Conservation (phyloP, 2,329 filamentous ascomycete species). For the Mariannaea elegans region DNA sequence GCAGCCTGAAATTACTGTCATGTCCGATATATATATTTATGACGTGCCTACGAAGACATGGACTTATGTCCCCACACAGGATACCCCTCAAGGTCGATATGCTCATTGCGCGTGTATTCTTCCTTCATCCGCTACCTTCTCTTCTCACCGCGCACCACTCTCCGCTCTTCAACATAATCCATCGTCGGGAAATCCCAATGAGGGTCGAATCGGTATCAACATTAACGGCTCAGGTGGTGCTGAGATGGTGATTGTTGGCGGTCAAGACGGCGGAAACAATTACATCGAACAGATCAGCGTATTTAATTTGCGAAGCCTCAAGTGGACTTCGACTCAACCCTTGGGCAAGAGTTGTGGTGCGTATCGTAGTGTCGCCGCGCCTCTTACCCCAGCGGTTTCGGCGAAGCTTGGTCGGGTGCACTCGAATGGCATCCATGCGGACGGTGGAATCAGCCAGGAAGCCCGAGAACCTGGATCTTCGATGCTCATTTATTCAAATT, state of each 20-base stretch:
- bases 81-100: slow-evolving; percentile 91
- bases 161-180: slow-evolving; percentile 93
- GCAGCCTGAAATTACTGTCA: slow-evolving; percentile 89
- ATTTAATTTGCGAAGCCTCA: slow-evolving; percentile 93
- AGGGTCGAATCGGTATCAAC: slow-evolving; percentile 86
- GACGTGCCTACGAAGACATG: slow-evolving; percentile 84
- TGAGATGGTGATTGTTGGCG: slow-evolving; percentile 96
- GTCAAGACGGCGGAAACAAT: slow-evolving; percentile 96
- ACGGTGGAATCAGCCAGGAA: slow-evolving; percentile 62
- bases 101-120: slow-evolving; percentile 95
- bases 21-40: slow-evolving; percentile 98
- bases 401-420: slow-evolving; percentile 72
- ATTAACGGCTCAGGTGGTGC: slow-evolving; percentile 92
- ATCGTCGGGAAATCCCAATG: slow-evolving; percentile 81
- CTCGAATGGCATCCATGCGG: slow-evolving; percentile 51
- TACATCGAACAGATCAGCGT: slow-evolving; percentile 99
- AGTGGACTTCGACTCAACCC: slow-evolving; percentile 91
- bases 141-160: slow-evolving; percentile 82
- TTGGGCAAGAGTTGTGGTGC: slow-evolving; percentile 94
- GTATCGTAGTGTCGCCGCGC: slow-evolving; percentile 93
- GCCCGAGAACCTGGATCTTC: slow-evolving; percentile 66
- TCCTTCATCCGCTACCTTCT: slow-evolving; percentile 86
- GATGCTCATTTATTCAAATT: slow-evolving; percentile 99
- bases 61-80: slow-evolving; percentile 82
- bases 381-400: slow-evolving; percentile 73